Conservation (phyloP, 1,284 basidiomycete species). For the Irpex sp. region DNA sequence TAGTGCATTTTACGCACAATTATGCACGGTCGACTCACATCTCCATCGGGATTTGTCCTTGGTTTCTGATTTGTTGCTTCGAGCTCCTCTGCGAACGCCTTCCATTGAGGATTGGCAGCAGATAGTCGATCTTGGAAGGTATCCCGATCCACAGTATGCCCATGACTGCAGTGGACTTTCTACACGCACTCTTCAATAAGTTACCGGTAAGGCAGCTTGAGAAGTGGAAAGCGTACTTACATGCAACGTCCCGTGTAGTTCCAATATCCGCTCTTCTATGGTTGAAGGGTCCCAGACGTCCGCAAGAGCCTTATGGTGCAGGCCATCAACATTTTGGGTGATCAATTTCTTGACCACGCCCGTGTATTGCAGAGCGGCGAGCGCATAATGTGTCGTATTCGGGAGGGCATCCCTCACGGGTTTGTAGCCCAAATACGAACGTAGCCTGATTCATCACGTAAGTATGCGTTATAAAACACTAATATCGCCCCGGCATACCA, state of each 20-base stretch:
- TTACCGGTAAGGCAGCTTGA: conserved; percentile 2
- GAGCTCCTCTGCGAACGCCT: conserved; percentile 62
- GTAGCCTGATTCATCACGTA: conserved; percentile 49
- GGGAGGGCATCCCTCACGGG: conserved; percentile 76
- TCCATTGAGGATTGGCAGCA: conserved; percentile 77
- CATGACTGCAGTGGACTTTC: conserved; percentile 72
- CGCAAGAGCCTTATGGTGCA: conserved; percentile 74
- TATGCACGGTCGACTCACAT: conserved; percentile 44
- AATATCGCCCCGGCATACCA: conserved; percentile 38
- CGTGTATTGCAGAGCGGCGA: conserved; percentile 78
- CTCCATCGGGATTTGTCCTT: conserved; percentile 89
- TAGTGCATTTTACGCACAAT: neutral
- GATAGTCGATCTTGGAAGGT: conserved; percentile 76
- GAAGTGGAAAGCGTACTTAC: conserved; percentile 32
- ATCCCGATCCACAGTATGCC: conserved; percentile 65
- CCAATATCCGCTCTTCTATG: conserved; percentile 56
- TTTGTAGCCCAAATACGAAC: conserved; percentile 82
- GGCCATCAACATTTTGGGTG: conserved; percentile 92
- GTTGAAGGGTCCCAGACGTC: conserved; percentile 33
- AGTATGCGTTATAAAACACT: neutral
- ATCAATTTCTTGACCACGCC: conserved; percentile 64
- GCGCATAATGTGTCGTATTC: conserved; percentile 83
- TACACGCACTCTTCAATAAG: conserved; percentile 24
- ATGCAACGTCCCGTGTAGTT: conserved; percentile 88
- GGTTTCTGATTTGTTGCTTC: conserved; percentile 61